Conservation (phyloP, 768 basidiomycete species). For the Phylloporus arenicola region DNA sequence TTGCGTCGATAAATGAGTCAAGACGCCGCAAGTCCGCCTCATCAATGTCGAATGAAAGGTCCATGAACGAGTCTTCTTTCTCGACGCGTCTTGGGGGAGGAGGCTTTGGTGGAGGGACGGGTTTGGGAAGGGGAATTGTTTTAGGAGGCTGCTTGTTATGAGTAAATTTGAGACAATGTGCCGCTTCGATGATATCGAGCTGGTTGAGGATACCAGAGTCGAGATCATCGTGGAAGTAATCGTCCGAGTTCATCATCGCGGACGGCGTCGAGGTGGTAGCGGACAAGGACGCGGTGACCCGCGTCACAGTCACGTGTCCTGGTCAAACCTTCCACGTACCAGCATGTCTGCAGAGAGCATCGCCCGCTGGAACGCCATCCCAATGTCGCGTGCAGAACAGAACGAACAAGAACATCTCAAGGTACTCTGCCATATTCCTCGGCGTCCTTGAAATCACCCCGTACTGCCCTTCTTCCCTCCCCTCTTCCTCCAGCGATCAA, state of each 20-base stretch:
- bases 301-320: neutral
- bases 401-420: slow-evolving; percentile 35
- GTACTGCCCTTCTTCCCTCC: slow-evolving; percentile 51
- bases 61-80: slow-evolving; percentile 45
- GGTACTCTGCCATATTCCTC: slow-evolving; percentile 61
- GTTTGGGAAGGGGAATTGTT: slow-evolving; percentile 8
- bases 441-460: slow-evolving; percentile 38
- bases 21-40: slow-evolving; percentile 49
- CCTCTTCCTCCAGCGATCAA: slow-evolving; percentile 57
- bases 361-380: slow-evolving; percentile 70
- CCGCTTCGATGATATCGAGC: slow-evolving; percentile 69
- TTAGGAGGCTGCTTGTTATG: slow-evolving; percentile 8
- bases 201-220: slow-evolving; percentile 55
- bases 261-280: slow-evolving; percentile 3
- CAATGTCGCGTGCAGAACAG: slow-evolving; percentile 37
- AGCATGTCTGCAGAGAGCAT: slow-evolving; percentile 61
- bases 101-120: slow-evolving; percentile 13
- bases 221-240: slow-evolving; percentile 64
- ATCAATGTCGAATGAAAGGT: slow-evolving; percentile 53
- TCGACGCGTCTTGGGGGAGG: slow-evolving; percentile 14
- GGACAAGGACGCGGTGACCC: neutral
- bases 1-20: slow-evolving; percentile 47
- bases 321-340: neutral
- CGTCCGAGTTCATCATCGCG: slow-evolving; percentile 66
- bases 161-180: slow-evolving; percentile 31